Evolutionary conservation across 306 rosid genomes (phyloP).

Genomic region (Crataegus laevigata): DNA sequence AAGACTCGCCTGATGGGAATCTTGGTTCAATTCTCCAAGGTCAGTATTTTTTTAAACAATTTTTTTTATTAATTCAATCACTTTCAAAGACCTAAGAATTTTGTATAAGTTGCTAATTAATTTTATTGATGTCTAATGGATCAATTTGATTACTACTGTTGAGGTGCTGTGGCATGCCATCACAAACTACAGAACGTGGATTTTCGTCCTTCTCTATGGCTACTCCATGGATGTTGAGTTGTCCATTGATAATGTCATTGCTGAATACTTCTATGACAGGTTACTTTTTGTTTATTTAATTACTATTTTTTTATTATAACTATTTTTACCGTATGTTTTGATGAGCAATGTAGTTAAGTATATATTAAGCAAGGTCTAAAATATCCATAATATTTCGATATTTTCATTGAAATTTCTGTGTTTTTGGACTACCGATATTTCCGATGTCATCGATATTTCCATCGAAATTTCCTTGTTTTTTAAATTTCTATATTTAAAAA

Average conservation of each 20-base stretch:
- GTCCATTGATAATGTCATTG: conserved; percentile 74
- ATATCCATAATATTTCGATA: too few species aligned
- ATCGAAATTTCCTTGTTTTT: too few species aligned
- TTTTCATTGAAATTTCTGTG: too few species aligned
- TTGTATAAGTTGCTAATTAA: background rate
- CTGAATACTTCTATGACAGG: conserved; percentile 89
- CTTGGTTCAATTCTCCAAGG: conserved; percentile 62
- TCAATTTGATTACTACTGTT: background rate
- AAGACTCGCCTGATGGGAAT: conserved; percentile 87
- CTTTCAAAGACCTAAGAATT: background rate
- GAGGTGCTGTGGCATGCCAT: conserved; percentile 79
- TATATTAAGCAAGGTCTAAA: too few species aligned
- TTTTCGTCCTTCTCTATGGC: conserved; percentile 78
- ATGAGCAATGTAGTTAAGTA: background rate
- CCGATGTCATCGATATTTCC: too few species aligned
- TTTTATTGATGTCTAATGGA: background rate
- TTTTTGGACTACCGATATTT: too few species aligned
- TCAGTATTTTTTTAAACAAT: conserved; percentile 3
- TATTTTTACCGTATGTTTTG: background rate
- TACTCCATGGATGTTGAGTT: conserved; percentile 93
- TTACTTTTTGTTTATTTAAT: conserved; percentile 5
- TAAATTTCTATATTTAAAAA: too few species aligned
- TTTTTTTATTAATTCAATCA: too few species aligned
- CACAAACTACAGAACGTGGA: conserved; percentile 86
- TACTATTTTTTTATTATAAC: background rate